Evolutionary conservation across 2,329 filamentous ascomycete genomes (phyloP).

Genomic region (Coniella lustricola): DNA sequence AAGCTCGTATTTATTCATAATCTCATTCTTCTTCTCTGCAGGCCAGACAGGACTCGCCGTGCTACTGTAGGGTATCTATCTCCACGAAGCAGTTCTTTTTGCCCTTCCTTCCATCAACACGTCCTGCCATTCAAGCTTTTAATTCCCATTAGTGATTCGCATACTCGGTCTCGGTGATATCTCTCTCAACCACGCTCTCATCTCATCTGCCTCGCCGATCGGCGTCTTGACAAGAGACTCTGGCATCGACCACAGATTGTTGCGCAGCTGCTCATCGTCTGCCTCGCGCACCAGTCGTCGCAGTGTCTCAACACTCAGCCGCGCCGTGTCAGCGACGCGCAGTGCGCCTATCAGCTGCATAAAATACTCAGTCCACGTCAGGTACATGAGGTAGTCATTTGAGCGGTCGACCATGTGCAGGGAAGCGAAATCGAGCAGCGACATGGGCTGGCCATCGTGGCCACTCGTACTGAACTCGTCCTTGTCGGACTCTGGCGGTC

Average conservation of each 20-base stretch:
- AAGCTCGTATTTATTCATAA: too few species aligned
- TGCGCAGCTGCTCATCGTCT: conserved; percentile 32
- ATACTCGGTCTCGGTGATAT: conserved; percentile 27
- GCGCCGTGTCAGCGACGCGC: conserved; percentile 30
- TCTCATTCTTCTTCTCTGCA: too few species aligned
- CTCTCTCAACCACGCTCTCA: conserved; percentile 38
- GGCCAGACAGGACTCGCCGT: too few species aligned
- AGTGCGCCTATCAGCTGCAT: conserved; percentile 43
- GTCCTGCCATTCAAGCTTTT: background rate
- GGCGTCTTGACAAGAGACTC: conserved; percentile 34
- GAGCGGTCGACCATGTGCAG: conserved; percentile 42
- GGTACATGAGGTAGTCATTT: conserved; percentile 42
- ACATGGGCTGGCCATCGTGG: conserved; percentile 19
- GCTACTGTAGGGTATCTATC: too few species aligned
- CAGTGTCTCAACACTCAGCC: conserved; percentile 28
- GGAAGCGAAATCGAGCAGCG: conserved; percentile 43
- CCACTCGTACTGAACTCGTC: conserved; percentile 1
- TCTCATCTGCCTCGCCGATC: conserved; percentile 42
- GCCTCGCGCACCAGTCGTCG: conserved; percentile 34
- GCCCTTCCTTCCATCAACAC: background rate
- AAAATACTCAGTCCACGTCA: conserved; percentile 47
- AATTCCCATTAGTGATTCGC: conserved; percentile 19
- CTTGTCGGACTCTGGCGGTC: background rate
- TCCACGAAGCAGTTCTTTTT: too few species aligned
- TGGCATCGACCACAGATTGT: conserved; percentile 35